Conservation (phyloP, 169 alveolate genomes). For the Pseudocohnilembus persalinus region DNA sequence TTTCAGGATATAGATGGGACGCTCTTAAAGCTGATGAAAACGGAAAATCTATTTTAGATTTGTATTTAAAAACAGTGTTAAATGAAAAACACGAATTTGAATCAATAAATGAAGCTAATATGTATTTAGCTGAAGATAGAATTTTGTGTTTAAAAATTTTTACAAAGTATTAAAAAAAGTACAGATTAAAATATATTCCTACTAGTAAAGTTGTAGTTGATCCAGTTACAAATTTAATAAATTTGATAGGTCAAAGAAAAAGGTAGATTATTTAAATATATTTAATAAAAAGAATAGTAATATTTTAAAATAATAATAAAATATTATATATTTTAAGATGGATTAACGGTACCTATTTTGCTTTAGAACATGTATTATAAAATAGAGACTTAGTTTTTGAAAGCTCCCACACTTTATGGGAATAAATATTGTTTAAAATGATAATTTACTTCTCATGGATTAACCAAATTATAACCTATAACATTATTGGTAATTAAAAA, state of each 20-base stretch:
- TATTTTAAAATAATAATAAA: background rate
- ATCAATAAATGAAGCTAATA: slow-evolving; percentile 18
- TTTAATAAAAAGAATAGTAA: background rate
- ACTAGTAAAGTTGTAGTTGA: slow-evolving; percentile 30
- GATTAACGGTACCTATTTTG: slow-evolving; percentile 44
- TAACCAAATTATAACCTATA: background rate
- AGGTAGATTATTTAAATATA: background rate
- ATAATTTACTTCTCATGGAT: slow-evolving; percentile 1
- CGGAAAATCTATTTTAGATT: slow-evolving; percentile 9
- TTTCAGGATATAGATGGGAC: slow-evolving; percentile 42
- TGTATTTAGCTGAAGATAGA: slow-evolving; percentile 49
- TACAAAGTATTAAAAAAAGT: background rate
- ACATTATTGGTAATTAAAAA: background rate
- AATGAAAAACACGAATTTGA: slow-evolving; percentile 28
- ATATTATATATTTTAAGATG: slow-evolving; percentile 20
- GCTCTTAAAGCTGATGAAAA: slow-evolving; percentile 1
- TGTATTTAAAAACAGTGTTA: slow-evolving; percentile 31
- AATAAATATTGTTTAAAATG: background rate
- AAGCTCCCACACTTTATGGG: slow-evolving; percentile 27
- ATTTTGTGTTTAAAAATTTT: slow-evolving; percentile 22
- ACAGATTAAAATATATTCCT: background rate
- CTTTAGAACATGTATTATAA: slow-evolving; percentile 18
- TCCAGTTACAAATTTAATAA: slow-evolving; percentile 3
- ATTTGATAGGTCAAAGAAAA: slow-evolving; percentile 2
- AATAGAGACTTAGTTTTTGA: background rate